Evolutionary conservation across 305 asterid species (phyloP), one percentile per base, ranked within the genome.

Genomic region (Petunia hybrid): DNA sequence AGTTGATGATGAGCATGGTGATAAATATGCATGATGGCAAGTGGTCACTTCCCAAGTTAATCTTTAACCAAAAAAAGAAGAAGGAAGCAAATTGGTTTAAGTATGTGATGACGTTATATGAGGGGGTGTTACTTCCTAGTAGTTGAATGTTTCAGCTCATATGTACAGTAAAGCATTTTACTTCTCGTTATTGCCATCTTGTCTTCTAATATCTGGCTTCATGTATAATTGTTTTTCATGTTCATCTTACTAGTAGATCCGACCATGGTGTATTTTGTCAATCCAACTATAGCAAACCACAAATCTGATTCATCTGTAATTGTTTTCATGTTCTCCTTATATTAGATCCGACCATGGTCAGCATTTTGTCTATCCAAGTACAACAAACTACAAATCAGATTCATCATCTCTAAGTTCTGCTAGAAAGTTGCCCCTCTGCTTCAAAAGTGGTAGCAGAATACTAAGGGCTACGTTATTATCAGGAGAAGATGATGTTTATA

Each of bases 401-500:
- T 40, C 65, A 6, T 45, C 79, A 3, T 41, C 65, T 8, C 46
- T 77, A 31, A 55, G 73, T 16, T 51, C 39, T 51, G 61, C 79
- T 8, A 70, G 56, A 73, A 75, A n/a, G 59, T 41, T 59, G 3
- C 43, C 60, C 42, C 59, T 38, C 16, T 60, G 65, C 68, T 57
- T 74, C 51, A 82, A 82, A 66, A 45, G 36, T 64, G 59, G 63
- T 7, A 38, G 43, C 57, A 36, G 45, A 51, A 36, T 73, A 73
- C 14, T 63, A 67, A 64, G 80, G 4, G 65, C 85, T 80, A 57
- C 79, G 67, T 39, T 64, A 7, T 6, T 75, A 66, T 51, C 80
- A 46, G 77, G 60, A 56, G 80, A 80, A 66, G 77, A 81, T 16
- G 57, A 80, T 80, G 35, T 77, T 22, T 51, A 77, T 64, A 39